phyloP scores from a whole-genome alignment of 345 rosid species.

The Cardamine occulta region DNA sequence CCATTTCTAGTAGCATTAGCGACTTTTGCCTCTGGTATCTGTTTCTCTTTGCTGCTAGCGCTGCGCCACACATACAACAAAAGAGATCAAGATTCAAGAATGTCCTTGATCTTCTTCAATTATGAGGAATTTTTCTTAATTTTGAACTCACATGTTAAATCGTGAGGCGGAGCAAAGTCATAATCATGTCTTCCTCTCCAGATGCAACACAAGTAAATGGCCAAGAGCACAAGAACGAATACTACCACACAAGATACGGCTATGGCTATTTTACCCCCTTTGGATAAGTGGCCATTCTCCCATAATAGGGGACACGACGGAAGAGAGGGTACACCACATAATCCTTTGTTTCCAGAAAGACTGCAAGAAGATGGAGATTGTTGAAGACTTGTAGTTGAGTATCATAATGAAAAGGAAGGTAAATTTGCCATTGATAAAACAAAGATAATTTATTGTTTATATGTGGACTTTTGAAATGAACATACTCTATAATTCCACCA shows the following conservation, averaged over 20 bases:
- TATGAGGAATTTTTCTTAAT: neutral
- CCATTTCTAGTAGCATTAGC: slow-evolving; percentile 90
- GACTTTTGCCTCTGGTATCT: slow-evolving; percentile 93
- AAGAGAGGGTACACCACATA: slow-evolving; percentile 86
- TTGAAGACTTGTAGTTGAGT: neutral
- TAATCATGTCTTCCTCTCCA: slow-evolving; percentile 75
- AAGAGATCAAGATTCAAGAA: slow-evolving; percentile 21
- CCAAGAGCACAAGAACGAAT: slow-evolving; percentile 50
- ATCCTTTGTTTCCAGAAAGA: slow-evolving; percentile 87
- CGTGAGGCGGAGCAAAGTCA: slow-evolving; percentile 94
- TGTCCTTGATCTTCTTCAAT: slow-evolving; percentile 9
- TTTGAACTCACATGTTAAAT: slow-evolving; percentile 72
- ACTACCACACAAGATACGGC: slow-evolving; percentile 60
- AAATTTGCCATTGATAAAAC: neutral
- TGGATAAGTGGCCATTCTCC: slow-evolving; percentile 85
- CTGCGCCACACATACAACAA: slow-evolving; percentile 48
- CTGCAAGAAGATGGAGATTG: slow-evolving; percentile 46
- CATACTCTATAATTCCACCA: slow-evolving; percentile 95
- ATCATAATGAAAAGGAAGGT: neutral
- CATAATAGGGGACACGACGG: slow-evolving; percentile 78
- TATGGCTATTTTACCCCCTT: slow-evolving; percentile 77
- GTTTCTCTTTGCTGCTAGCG: slow-evolving; percentile 90
- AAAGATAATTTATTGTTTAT: neutral
- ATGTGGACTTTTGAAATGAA: neutral
- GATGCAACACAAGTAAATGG: slow-evolving; percentile 63